These are phyloP conservation scores for Tricholomella constricta DNA, from an alignment of 768 basidiomycete genomes.

Conservation along the genomic window DNA sequence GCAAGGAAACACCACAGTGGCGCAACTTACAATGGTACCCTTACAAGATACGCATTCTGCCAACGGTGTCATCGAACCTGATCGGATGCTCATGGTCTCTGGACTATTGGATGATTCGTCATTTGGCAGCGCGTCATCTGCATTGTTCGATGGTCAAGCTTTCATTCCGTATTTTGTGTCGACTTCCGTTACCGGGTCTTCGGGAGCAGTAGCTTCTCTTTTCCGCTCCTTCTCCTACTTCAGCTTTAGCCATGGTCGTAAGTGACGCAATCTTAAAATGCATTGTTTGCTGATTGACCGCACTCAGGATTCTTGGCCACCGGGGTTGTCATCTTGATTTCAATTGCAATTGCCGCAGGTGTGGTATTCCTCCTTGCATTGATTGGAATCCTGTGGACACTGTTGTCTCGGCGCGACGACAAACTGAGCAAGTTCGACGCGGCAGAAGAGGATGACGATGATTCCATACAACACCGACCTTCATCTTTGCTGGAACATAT, in stretches of 20 bases:
- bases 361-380: slow-evolving; percentile 87
- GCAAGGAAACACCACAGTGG: slow-evolving; percentile 60
- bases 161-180: slow-evolving; percentile 85
- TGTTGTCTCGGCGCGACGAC: slow-evolving; percentile 83
- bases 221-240: slow-evolving; percentile 84
- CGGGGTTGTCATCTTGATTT: slow-evolving; percentile 94
- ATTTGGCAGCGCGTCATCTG: slow-evolving; percentile 80
- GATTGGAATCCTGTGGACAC: slow-evolving; percentile 85
- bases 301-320: slow-evolving; percentile 79
- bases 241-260: slow-evolving; percentile 71
- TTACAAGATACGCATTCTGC: slow-evolving; percentile 72
- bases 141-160: slow-evolving; percentile 81
- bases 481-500: slow-evolving; percentile 90
- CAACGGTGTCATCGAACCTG: slow-evolving; percentile 73
- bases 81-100: slow-evolving; percentile 90
- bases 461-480: slow-evolving; percentile 76
- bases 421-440: slow-evolving; percentile 63
- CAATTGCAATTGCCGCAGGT: slow-evolving; percentile 95
- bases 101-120: slow-evolving; percentile 70
- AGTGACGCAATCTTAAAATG: slow-evolving; percentile 31
- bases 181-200: slow-evolving; percentile 58
- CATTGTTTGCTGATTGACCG: slow-evolving; percentile 13
- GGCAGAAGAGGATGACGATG: slow-evolving; percentile 72
- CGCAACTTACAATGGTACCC: slow-evolving; percentile 90
- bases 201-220: slow-evolving; percentile 73